phyloP scores from a whole-genome alignment of 331 rosid genomes.

The Quercus tomentella region DNA sequence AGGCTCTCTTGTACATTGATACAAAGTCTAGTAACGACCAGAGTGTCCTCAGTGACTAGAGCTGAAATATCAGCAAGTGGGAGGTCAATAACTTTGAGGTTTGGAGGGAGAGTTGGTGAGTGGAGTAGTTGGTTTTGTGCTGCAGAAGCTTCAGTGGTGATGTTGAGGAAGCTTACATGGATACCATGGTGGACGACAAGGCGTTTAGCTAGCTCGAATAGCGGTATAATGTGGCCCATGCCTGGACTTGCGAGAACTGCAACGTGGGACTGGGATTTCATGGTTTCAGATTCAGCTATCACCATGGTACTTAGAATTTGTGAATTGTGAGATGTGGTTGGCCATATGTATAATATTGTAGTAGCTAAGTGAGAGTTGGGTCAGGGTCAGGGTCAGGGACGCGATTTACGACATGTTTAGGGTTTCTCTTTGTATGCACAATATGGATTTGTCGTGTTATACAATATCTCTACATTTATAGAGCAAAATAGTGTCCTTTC shows the following conservation, averaged over 20 bases:
- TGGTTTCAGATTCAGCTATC: not conserved
- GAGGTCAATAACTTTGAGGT: constrained; percentile 31
- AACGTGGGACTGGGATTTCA: not conserved
- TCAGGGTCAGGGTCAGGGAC: too few relatives aligned
- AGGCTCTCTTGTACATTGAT: constrained; percentile 18
- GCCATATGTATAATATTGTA: too few relatives aligned
- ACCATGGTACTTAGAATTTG: not conserved
- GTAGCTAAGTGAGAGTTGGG: too few relatives aligned
- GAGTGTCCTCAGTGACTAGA: not conserved
- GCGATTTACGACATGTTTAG: too few relatives aligned
- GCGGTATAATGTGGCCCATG: constrained; percentile 41
- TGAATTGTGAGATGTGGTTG: too few relatives aligned
- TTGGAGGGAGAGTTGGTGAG: constrained; percentile 23
- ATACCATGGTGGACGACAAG: constrained; percentile 27
- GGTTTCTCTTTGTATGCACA: too few relatives aligned
- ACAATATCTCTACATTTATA: too few relatives aligned
- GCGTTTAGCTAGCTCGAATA: constrained; percentile 24
- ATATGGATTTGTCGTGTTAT: too few relatives aligned
- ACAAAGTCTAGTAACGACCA: constrained; percentile 2
- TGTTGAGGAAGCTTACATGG: constrained; percentile 41
- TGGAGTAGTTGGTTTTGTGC: constrained; percentile 23
- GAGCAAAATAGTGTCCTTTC: too few relatives aligned
- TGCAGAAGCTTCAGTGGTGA: constrained; percentile 39
- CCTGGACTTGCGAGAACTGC: constrained; percentile 34
- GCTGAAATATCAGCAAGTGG: constrained; percentile 21